Conservation (phyloP, 257 asterid species). For the Solanum rostratum region DNA sequence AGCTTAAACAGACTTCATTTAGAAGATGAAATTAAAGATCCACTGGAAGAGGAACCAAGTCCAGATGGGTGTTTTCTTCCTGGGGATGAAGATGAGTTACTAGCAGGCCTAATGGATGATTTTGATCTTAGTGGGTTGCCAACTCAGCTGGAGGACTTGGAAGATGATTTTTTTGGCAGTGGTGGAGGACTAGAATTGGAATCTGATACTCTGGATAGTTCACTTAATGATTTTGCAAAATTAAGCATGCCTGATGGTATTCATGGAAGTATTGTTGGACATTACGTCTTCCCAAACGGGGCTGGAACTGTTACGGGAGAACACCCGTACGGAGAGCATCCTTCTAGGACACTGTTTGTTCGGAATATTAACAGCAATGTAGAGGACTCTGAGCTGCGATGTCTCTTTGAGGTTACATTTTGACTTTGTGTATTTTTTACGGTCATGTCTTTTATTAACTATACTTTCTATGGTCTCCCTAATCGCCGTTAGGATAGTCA, state of each 20-base stretch:
- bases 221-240: slow-evolving; percentile 39
- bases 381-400: slow-evolving; percentile 80
- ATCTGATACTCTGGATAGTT: slow-evolving; percentile 38
- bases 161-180: slow-evolving; percentile 90
- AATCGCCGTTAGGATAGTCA: not conserved
- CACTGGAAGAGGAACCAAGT: slow-evolving; percentile 38
- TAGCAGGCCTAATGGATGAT: slow-evolving; percentile 85
- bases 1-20: slow-evolving; percentile 23
- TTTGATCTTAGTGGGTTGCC: slow-evolving; percentile 85
- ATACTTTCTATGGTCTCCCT: not conserved
- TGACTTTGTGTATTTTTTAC: not conserved
- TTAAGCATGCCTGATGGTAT: slow-evolving; percentile 38
- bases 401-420: slow-evolving; percentile 74
- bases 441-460: not conserved
- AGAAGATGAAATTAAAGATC: slow-evolving; percentile 40
- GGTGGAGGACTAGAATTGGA: slow-evolving; percentile 94
- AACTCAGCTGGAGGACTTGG: slow-evolving; percentile 82
- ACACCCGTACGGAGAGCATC: slow-evolving; percentile 98
- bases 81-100: slow-evolving; percentile 83
- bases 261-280: slow-evolving; percentile 28
- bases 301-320: slow-evolving; percentile 62
- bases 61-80: slow-evolving; percentile 54
- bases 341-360: slow-evolving; percentile 91
- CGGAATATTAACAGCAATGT: slow-evolving; percentile 93
- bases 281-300: slow-evolving; percentile 43